Evolutionary conservation across 2,329 filamentous ascomycete species (phyloP).

Genomic region (Chaetomium strumarium): DNA sequence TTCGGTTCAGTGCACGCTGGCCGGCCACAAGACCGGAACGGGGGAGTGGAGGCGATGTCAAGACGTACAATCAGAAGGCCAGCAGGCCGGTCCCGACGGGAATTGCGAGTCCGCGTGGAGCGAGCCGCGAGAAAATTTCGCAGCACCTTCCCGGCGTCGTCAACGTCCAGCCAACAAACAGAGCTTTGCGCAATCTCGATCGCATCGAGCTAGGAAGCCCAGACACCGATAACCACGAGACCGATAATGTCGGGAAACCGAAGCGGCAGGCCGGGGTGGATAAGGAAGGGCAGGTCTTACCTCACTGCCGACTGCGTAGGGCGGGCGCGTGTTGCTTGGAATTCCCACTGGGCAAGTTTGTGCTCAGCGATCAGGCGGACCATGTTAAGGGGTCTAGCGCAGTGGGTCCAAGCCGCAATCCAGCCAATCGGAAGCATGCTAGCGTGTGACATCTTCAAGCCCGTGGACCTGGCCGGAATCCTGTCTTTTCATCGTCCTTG

Average conservation of each 20-base stretch:
- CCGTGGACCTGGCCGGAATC: background rate
- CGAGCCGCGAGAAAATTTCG: conserved; percentile 26
- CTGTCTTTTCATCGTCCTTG: background rate
- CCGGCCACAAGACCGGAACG: conserved; percentile 17
- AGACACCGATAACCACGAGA: conserved; percentile 27
- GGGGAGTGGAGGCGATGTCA: conserved; percentile 21
- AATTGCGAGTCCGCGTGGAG: conserved; percentile 16
- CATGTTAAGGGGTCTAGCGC: conserved; percentile 18
- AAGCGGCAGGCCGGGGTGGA: conserved; percentile 29
- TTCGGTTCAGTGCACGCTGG: conserved; percentile 10
- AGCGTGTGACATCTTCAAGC: background rate
- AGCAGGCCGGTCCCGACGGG: conserved; percentile 11
- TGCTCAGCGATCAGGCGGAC: conserved; percentile 18
- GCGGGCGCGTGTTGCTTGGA: conserved; percentile 23
- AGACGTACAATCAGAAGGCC: conserved; percentile 11
- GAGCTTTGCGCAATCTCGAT: conserved; percentile 22
- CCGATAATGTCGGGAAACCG: conserved; percentile 22
- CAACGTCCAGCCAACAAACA: conserved; percentile 23
- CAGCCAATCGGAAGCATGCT: conserved; percentile 13
- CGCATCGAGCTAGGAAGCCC: conserved; percentile 25
- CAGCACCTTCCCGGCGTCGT: conserved; percentile 19
- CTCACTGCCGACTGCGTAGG: conserved; percentile 25
- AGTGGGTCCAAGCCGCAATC: conserved; percentile 13
- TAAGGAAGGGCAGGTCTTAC: conserved; percentile 31
- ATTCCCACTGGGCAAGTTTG: conserved; percentile 22